Conservation (phyloP, 768 basidiomycete genomes). For the Pleurotus djamor region DNA sequence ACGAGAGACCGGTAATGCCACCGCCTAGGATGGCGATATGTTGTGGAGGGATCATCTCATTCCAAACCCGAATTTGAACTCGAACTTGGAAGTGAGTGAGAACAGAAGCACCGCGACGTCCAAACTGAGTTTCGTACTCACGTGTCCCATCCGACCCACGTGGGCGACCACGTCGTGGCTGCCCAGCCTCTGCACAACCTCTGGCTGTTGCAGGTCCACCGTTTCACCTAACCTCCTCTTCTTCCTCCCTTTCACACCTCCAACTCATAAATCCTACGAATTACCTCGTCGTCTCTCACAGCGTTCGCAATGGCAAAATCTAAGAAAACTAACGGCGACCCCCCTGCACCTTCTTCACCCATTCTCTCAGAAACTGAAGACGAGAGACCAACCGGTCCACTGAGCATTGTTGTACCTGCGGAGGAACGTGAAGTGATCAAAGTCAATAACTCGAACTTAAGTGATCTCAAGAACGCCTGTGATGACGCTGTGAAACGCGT, state of each 20-base stretch:
- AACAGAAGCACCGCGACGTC: not conserved
- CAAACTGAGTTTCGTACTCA: not conserved
- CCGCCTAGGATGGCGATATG: conserved; percentile 75
- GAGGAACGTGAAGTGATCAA: conserved; percentile 54
- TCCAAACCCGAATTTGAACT: not conserved
- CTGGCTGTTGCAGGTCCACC: not conserved
- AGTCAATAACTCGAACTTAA: conserved; percentile 55
- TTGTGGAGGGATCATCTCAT: conserved; percentile 14
- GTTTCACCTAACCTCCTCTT: not conserved
- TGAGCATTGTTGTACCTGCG: conserved; percentile 41
- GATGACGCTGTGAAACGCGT: conserved; percentile 94
- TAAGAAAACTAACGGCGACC: not conserved
- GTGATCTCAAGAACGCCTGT: conserved; percentile 67
- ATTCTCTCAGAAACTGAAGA: conserved; percentile 7
- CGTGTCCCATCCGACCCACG: not conserved
- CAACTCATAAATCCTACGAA: not conserved
- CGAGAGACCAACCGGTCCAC: conserved; percentile 48
- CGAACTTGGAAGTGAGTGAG: not conserved
- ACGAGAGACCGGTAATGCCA: conserved; percentile 78
- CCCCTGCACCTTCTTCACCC: conserved; percentile 1
- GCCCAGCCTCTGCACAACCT: not conserved
- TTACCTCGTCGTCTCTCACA: not conserved
- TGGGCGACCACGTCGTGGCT: not conserved
- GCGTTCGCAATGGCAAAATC: conserved; percentile 1
- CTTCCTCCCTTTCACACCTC: not conserved